Evolutionary conservation across 2,329 filamentous ascomycete genomes (phyloP).

Genomic region (Claviceps sp.): DNA sequence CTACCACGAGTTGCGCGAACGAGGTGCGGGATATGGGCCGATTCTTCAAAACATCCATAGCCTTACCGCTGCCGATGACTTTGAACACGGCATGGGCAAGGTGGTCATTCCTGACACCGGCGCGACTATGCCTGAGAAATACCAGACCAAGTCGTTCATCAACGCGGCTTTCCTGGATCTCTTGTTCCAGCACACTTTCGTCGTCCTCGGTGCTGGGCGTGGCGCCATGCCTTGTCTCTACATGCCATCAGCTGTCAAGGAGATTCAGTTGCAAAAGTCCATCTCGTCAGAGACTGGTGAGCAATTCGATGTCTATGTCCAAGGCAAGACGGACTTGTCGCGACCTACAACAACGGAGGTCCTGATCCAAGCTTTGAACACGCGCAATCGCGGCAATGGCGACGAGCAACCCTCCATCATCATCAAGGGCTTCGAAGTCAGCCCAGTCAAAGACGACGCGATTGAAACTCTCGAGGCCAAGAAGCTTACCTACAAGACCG

Average conservation of each 20-base stretch:
- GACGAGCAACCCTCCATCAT: slow-evolving; percentile 17
- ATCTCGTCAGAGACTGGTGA: background rate
- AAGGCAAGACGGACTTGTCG: background rate
- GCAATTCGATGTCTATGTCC: background rate
- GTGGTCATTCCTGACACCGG: slow-evolving; percentile 26
- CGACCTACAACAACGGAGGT: background rate
- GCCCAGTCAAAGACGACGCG: slow-evolving; percentile 25
- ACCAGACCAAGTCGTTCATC: slow-evolving; percentile 29
- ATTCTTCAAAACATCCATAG: background rate
- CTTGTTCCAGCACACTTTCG: slow-evolving; percentile 26
- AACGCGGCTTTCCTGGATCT: slow-evolving; percentile 34
- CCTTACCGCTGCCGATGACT: background rate
- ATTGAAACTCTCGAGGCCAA: background rate
- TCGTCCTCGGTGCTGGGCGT: slow-evolving; percentile 22
- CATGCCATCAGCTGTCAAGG: slow-evolving; percentile 22
- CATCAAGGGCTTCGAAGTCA: slow-evolving; percentile 25
- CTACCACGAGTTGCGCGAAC: slow-evolving; percentile 14
- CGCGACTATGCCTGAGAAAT: slow-evolving; percentile 28
- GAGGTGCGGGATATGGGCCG: slow-evolving; percentile 13
- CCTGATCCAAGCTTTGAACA: slow-evolving; percentile 10
- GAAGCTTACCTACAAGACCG: background rate
- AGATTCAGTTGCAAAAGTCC: slow-evolving; percentile 12
- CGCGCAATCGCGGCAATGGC: slow-evolving; percentile 9
- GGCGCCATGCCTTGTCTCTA: slow-evolving; percentile 19
- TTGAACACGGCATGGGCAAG: background rate